These are phyloP conservation scores for Entomortierella beljakovae DNA, from an alignment of 192 early-diverging fungal species.

Conservation along the genomic window DNA sequence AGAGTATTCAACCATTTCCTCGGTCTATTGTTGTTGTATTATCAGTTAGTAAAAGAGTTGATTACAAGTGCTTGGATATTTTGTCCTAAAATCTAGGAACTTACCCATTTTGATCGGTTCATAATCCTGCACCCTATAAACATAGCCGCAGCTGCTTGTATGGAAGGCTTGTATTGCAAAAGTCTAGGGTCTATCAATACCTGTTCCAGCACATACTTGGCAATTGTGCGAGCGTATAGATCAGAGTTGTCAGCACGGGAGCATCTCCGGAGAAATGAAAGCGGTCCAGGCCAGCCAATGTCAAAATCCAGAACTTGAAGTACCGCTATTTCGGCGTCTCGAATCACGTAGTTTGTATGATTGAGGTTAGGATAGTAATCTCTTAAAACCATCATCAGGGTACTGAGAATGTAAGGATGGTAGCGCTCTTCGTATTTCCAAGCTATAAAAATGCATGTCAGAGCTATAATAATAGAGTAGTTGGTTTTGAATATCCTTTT, in stretches of 20 bases:
- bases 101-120: constrained; percentile 69
- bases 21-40: neutral
- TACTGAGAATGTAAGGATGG: constrained; percentile 63
- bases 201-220: constrained; percentile 96
- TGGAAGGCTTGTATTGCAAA: constrained; percentile 73
- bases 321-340: constrained; percentile 87
- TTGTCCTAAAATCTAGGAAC: no score
- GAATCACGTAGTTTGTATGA: no score
- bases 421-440: constrained; percentile 93
- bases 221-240: constrained; percentile 82
- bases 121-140: constrained; percentile 85
- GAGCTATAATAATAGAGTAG: constrained; percentile 72
- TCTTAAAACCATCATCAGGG: constrained; percentile 78
- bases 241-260: constrained; percentile 89
- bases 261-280: constrained; percentile 91
- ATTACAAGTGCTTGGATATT: neutral
- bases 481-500: neutral
- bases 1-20: neutral
- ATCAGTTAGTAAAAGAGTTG: neutral
- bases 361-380: constrained; percentile 76
- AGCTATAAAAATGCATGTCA: constrained; percentile 88
- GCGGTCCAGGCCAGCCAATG: constrained; percentile 86
- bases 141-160: constrained; percentile 80
- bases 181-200: constrained; percentile 86
- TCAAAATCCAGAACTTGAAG: constrained; percentile 89